Conservation (phyloP, 2,329 filamentous ascomycete genomes). For the Trichophyton simii region DNA sequence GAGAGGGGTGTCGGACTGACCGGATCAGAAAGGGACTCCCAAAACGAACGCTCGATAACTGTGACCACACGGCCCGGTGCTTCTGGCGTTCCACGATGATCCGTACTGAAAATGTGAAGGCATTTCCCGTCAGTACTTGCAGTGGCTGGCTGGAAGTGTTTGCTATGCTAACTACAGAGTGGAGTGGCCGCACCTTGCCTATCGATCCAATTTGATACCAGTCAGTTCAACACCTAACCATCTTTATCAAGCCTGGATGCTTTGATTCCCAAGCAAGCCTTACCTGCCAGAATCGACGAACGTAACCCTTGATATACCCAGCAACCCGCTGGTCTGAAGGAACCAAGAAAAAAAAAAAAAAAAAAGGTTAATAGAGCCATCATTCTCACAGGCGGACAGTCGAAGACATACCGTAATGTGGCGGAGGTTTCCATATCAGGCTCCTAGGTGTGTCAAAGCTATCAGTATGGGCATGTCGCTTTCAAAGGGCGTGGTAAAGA, state of each 20-base stretch:
- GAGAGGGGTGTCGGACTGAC: constrained; percentile 3
- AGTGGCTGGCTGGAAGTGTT: background rate
- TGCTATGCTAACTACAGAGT: background rate
- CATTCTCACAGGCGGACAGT: background rate
- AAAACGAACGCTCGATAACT: constrained; percentile 71
- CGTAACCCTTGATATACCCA: constrained; percentile 86
- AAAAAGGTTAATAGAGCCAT: background rate
- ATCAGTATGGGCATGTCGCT: background rate
- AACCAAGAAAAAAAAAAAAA: background rate
- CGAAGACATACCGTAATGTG: constrained; percentile 63
- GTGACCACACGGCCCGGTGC: constrained; percentile 86
- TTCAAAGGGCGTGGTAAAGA: too few species aligned
- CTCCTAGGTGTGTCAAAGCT: constrained; percentile 45
- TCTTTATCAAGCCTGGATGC: background rate
- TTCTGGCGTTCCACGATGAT: constrained; percentile 84
- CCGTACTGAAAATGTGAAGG: constrained; percentile 49
- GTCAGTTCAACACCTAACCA: background rate
- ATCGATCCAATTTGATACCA: too few species aligned
- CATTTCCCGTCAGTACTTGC: background rate
- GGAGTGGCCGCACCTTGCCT: constrained; percentile 7
- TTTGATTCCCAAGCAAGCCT: constrained; percentile 21
- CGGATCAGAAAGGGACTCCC: constrained; percentile 44
- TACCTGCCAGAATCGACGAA: constrained; percentile 96
- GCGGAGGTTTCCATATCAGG: constrained; percentile 95
- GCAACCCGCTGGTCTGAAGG: constrained; percentile 63